Base-by-base conservation (phyloP, 2,329 filamentous ascomycete genomes). In the Aspergillus tanneri region DNA sequence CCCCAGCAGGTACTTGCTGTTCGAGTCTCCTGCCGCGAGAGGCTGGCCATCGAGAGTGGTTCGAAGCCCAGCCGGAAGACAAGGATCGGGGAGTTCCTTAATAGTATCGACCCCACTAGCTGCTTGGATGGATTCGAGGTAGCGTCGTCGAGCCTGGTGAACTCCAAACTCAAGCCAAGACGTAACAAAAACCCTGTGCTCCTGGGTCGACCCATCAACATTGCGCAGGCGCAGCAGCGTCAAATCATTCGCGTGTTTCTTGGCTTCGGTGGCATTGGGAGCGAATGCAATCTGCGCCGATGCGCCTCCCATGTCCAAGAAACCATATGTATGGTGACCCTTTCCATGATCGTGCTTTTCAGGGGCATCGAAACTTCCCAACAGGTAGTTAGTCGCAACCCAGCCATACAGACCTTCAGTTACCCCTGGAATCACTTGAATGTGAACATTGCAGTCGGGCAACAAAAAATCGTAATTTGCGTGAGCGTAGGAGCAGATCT, bases 111-210 rank as follows among this genome's bases (percentile, higher is more conserved):
- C 77, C n/a, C 73, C 75, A 54, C 84, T 86, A 1, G 83, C 78
- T 25, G 88, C 82, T 47, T 86, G 68, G n/a, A 99, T 72, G 3
- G 81, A 77, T 51, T 90, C 78, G n/a, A 97, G 76, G 61, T 95
- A 99, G 47, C 91, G 81, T 58, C 86, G 79, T 38, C 93, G 83
- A 4, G 95, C 93, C 72, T 96, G 86, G 56, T 96, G 93, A 23
- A 95, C 92, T n/a, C 93, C 93, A 64, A 96, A 99, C 0, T 92
- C 92, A 5, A 99, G 78, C 93, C 93, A 99, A 0, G 93, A 96
- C 1, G 92, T 91, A 0, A 95, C 91, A 66, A 99, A 99, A 3
- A 99, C 88, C 57, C 82, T 85, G 72, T 96, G 88, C 64, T 99
- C 93, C 39, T 84, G 72, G 0, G 85, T 72, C 1, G 82, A 77